phyloP scores from a whole-genome alignment of 2,329 filamentous ascomycete genomes.

The Phyllosticta citribraziliensis region DNA sequence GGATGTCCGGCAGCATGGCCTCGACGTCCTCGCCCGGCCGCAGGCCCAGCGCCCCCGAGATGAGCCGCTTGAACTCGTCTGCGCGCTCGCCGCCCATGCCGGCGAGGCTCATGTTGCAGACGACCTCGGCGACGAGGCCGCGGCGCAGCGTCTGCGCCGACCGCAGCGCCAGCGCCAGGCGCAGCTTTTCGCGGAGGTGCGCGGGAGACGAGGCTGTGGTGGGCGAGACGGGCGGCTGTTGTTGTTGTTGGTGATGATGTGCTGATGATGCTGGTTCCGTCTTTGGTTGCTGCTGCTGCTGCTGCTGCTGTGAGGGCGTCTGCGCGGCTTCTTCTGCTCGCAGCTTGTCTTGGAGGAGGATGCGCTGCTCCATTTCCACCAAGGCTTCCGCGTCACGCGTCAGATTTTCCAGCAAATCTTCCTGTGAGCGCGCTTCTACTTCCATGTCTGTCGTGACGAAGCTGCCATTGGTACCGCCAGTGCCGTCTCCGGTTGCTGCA shows the following conservation, averaged over 20 bases:
- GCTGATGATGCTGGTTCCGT: conserved; percentile 29
- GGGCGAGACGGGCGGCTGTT: conserved; percentile 20
- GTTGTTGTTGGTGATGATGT: conserved; percentile 16
- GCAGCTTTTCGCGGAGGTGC: conserved; percentile 38
- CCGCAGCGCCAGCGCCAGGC: conserved; percentile 49
- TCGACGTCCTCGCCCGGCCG: conserved; percentile 58
- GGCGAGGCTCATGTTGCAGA: conserved; percentile 56
- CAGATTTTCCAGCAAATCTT: conserved; percentile 27
- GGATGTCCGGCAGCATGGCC: conserved; percentile 44
- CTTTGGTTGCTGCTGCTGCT: conserved; percentile 21
- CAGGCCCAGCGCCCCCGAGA: conserved; percentile 58
- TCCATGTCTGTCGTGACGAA: conserved; percentile 33
- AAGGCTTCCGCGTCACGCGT: conserved; percentile 32
- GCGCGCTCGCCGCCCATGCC: conserved; percentile 60
- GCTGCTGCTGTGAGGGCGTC: conserved; percentile 11
- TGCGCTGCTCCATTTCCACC: conserved; percentile 35
- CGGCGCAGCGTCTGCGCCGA: conserved; percentile 50
- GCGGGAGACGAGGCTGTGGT: not conserved
- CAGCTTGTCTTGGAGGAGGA: conserved; percentile 21
- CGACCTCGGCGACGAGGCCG: conserved; percentile 56
- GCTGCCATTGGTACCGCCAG: conserved; percentile 21
- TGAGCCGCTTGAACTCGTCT: conserved; percentile 60
- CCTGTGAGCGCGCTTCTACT: conserved; percentile 25
- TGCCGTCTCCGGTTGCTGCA: conserved; percentile 16
- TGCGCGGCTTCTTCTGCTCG: not conserved